Percentiles rank a stretch among this genome's conserved stretches.
Evolutionary conservation across 352 stramenopile genomes (phyloP).

Genomic region (Globisporangium canariense): DNA sequence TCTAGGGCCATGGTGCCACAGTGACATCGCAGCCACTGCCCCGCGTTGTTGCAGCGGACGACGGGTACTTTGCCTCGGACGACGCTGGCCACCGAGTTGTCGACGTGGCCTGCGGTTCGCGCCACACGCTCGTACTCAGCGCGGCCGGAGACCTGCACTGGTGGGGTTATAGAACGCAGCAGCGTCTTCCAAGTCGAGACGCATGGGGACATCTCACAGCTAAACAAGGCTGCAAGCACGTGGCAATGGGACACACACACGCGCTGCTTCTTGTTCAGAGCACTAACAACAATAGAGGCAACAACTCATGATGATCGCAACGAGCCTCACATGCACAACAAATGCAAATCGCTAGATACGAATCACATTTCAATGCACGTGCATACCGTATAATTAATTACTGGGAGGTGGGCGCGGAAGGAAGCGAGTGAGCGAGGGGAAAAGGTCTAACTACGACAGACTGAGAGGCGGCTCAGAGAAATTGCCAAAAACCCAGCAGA

Average conservation of each 20-base stretch:
- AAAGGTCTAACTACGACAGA: slow-evolving; percentile 12
- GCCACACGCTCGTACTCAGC: slow-evolving; percentile 48
- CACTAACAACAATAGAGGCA: neutral
- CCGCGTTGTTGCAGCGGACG: slow-evolving; percentile 35
- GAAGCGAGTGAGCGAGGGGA: neutral
- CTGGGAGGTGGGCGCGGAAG: neutral
- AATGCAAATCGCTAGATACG: neutral
- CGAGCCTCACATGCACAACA: too few relatives aligned
- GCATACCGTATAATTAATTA: slow-evolving; percentile 18
- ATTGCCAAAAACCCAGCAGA: slow-evolving; percentile 15
- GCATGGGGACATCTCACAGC: slow-evolving; percentile 12
- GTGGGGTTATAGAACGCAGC: slow-evolving; percentile 24
- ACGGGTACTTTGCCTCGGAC: slow-evolving; percentile 22
- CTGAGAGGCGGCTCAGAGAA: neutral
- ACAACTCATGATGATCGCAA: neutral
- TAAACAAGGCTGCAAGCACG: neutral
- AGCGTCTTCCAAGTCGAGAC: neutral
- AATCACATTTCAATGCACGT: slow-evolving; percentile 12
- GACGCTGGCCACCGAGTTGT: slow-evolving; percentile 26
- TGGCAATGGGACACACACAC: slow-evolving; percentile 27
- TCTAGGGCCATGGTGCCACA: slow-evolving; percentile 18
- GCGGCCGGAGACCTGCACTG: slow-evolving; percentile 41
- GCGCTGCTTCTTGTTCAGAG: slow-evolving; percentile 25
- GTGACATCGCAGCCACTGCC: slow-evolving; percentile 34
- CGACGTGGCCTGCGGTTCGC: slow-evolving; percentile 42